Base-by-base conservation (phyloP, 2,329 filamentous ascomycete genomes). In the Penicillium freii region DNA sequence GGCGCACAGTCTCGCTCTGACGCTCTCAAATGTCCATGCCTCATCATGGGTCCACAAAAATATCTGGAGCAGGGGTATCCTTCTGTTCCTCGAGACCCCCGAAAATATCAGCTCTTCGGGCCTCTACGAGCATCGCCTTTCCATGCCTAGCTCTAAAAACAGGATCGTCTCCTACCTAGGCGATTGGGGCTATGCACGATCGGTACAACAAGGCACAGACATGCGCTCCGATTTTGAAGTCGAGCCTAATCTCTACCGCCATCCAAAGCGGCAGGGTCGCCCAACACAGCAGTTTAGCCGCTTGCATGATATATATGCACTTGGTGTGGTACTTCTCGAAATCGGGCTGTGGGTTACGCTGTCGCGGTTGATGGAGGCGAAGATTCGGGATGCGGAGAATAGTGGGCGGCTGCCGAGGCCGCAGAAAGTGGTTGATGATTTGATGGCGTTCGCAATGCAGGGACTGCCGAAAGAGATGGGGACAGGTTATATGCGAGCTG, bases 321-420 rank as follows among this genome's bases (percentile, higher is more conserved):
- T 76, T 13, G 75, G 74, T 5, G 73, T 77, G 13, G 66, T 76
- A 0, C 63, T 77, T 7, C 61, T 77, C 0, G 74, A 76, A 61
- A 74, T 77, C 31, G 73, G 70, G 1, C 43, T 72, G 13, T 72
- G 69, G 69, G 64, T 63, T 51, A 71, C 70, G 1, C 43, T 70
- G 13, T 70, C 62, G 17, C 60, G 66, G 27, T 51, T 73, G 10
- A 68, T 71, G 40, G 63, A 66, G 34, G 53, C 53, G 9, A 59
- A 61, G n/a, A 69, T 67, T 29, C 55, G 62, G 21, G 63, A 69
- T 13, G 62, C 61, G 10, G 39, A 66, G 51, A 59, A 45, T n/a
- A 66, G 40, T 15, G 63, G 66, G n/a, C 59, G 57, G 34, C 46
- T 66, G 8, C 66, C 68, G 17, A 62, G 59, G 42, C 40, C 58